Evolutionary conservation across 1,139 yeast genomes (phyloP), one percentile per base, ranked within the genome.

Genomic region (Yamadazyma trypodendri): DNA sequence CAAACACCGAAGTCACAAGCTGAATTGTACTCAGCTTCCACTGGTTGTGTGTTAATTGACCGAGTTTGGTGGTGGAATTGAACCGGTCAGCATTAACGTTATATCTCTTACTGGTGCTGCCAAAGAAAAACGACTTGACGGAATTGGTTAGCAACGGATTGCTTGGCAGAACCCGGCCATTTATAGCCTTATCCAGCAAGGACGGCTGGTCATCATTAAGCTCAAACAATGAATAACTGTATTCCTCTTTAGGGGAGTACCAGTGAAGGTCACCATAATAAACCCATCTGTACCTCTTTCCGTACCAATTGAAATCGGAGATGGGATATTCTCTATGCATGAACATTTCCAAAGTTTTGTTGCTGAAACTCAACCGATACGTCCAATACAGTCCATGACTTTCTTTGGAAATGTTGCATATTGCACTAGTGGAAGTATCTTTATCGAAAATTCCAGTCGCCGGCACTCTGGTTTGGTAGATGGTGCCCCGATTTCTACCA

Each of bases 251-350:
- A 12, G 6, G 4, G n/a, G 11, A 9, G 21, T 18, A 9, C 12
- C 12, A 15, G 4, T 18, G 10, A 15, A 16, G 17, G 7, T 33
- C 20, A 5, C 16, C 12, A 21, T 37, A 30, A 24, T 30, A 33
- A 2, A 35, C 24, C 45, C 43, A 41, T 29, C 45, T 24, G 17
- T 36, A 39, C 24, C 39, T 21, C 24, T 24, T 35, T 4, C 35
- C 39, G 7, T 25, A 16, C 24, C 17, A 25, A 10, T 9, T 16
- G 23, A 41, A 41, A 28, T 41, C 43, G 8, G 13, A 10, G 10
- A 39, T 36, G 2, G 43, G 45, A 15, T 27, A 31, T 7, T 28
- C 7, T 4, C 13, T 13, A 24, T 39, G 40, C 9, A 16, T 9
- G 21, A 20, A 40, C 18, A 37, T 12, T 15, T 10, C 3, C 20